Conservation (phyloP, 106 monocot species). For the Amphibolis antarctica region DNA sequence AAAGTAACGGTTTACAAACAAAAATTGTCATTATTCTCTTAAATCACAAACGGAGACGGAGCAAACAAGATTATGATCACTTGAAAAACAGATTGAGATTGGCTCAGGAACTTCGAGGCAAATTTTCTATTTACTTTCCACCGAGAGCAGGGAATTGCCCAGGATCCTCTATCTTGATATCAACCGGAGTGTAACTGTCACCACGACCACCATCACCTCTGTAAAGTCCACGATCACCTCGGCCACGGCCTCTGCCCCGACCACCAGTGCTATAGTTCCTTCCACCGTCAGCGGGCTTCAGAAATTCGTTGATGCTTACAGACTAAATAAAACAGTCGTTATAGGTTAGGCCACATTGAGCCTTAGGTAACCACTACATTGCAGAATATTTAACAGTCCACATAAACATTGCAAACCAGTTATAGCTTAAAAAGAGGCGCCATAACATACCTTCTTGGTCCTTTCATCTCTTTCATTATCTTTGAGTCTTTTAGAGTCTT, state of each 20-base stretch:
- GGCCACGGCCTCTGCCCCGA: constrained; percentile 13
- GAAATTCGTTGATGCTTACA: constrained; percentile 23
- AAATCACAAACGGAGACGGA: too few relatives aligned
- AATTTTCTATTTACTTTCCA: constrained; percentile 2
- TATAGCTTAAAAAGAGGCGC: too few relatives aligned
- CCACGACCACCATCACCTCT: constrained; percentile 1
- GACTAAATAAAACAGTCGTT: background rate
- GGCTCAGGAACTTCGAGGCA: background rate
- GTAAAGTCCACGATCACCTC: constrained; percentile 10
- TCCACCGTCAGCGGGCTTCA: constrained; percentile 26
- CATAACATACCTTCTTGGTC: constrained; percentile 18
- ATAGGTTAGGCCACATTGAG: too few relatives aligned
- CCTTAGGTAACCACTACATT: too few relatives aligned
- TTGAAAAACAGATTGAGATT: too few relatives aligned
- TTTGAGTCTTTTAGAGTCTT: constrained; percentile 11
- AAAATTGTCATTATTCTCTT: too few relatives aligned
- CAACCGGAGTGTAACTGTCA: background rate
- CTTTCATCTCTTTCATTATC: constrained; percentile 17
- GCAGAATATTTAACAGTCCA: too few relatives aligned
- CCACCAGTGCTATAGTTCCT: constrained; percentile 7
- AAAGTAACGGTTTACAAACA: too few relatives aligned
- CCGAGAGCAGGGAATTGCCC: constrained; percentile 21
- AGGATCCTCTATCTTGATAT: constrained; percentile 15
- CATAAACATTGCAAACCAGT: too few relatives aligned
- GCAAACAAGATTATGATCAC: too few relatives aligned